These are phyloP conservation scores for Discostella stelligera DNA, from an alignment of 352 stramenopile species.

Conservation along the genomic window DNA sequence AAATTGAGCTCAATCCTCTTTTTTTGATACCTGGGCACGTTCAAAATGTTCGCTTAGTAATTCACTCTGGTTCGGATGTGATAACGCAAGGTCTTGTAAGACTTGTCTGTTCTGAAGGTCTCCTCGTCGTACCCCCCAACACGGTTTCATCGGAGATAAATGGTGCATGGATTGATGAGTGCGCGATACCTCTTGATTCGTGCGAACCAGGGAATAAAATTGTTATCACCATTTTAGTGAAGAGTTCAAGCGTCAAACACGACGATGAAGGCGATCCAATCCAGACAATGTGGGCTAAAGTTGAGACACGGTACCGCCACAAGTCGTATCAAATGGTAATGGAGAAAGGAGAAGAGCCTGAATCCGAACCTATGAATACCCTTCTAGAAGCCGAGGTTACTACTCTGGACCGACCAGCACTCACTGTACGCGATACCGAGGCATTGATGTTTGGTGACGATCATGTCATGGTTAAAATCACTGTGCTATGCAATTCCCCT, in stretches of 20 bases:
- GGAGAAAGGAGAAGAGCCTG: conserved; percentile 39
- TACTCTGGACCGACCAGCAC: conserved; percentile 58
- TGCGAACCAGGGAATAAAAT: conserved; percentile 52
- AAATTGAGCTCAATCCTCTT: conserved; percentile 61
- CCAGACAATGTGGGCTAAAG: conserved; percentile 53
- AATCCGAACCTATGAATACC: conserved; percentile 55
- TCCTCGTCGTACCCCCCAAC: conserved; percentile 52
- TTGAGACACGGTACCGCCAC: conserved; percentile 60
- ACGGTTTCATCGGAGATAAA: conserved; percentile 42
- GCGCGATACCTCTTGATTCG: conserved; percentile 40
- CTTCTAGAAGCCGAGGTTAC: conserved; percentile 62
- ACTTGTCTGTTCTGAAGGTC: conserved; percentile 55
- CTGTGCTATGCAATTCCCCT: conserved; percentile 64
- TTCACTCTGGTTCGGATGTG: conserved; percentile 60
- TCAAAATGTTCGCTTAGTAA: conserved; percentile 56
- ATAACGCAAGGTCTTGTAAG: conserved; percentile 50
- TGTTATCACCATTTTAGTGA: conserved; percentile 54
- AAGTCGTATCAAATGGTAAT: conserved; percentile 34
- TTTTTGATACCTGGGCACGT: conserved; percentile 71
- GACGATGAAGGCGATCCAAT: conserved; percentile 37
- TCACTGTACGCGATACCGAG: conserved; percentile 58
- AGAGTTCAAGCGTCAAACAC: conserved; percentile 54
- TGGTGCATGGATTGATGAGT: conserved; percentile 57
- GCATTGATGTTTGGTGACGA: conserved; percentile 42
- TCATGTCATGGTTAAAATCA: conserved; percentile 56